Conservation (phyloP, 2,329 filamentous ascomycete genomes). For the Volutella citrinella region DNA sequence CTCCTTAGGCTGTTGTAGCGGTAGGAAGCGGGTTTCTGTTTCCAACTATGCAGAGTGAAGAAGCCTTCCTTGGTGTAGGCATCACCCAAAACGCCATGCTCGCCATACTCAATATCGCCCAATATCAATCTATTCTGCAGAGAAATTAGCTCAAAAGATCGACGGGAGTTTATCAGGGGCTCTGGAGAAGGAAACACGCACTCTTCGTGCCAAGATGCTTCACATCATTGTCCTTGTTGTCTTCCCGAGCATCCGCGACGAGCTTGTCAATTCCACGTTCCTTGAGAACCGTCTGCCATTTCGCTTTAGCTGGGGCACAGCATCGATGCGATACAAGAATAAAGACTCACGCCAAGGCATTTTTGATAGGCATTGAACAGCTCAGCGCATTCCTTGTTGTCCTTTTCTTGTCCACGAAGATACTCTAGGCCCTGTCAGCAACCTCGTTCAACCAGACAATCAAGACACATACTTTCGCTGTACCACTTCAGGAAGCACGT, state of each 20-base stretch:
- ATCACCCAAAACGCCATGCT: slow-evolving; percentile 1
- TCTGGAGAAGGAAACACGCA: too few relatives aligned
- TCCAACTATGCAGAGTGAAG: too few relatives aligned
- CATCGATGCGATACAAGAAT: background rate
- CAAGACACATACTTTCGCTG: slow-evolving; percentile 94
- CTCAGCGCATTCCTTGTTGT: slow-evolving; percentile 78
- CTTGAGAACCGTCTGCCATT: slow-evolving; percentile 66
- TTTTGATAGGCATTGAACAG: slow-evolving; percentile 87
- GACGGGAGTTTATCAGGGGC: too few relatives aligned
- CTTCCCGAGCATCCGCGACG: slow-evolving; percentile 84
- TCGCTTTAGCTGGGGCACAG: too few relatives aligned
- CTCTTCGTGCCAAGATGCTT: slow-evolving; percentile 42
- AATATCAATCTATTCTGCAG: slow-evolving; percentile 8
- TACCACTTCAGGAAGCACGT: slow-evolving; percentile 99
- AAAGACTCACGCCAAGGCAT: slow-evolving; percentile 71
- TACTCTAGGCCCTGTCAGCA: slow-evolving; percentile 62
- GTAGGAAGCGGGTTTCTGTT: too few relatives aligned
- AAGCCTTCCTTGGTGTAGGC: too few relatives aligned
- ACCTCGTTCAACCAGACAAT: too few relatives aligned
- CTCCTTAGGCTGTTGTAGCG: too few relatives aligned
- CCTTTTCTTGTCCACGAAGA: slow-evolving; percentile 76
- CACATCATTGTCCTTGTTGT: slow-evolving; percentile 83
- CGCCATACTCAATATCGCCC: too few relatives aligned
- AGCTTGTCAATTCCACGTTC: slow-evolving; percentile 89
- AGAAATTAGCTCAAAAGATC: too few relatives aligned